Base-by-base conservation (phyloP, 1,139 yeast species). In the Kazachstania sp. region DNA sequence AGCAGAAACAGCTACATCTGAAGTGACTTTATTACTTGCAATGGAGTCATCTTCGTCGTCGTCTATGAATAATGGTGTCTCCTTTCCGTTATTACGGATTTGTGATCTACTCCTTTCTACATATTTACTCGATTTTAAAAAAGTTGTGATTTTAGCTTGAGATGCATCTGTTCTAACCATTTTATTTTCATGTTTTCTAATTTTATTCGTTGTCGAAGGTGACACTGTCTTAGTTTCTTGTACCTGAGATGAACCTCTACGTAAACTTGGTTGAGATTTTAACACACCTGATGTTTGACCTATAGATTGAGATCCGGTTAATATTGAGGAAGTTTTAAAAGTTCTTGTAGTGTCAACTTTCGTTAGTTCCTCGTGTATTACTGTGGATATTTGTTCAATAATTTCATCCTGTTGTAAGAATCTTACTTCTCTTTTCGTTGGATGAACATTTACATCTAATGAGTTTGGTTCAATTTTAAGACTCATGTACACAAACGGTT, bases 381-480 rank as follows among this genome's bases (percentile, higher is more conserved):
- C 59, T 0, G 65, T 64, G 29, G 83, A 72, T 1, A 92, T 71
- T 23, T 63, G 55, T 38, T 83, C 88, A 8, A 86, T 75, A 20
- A 94, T 86, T 60, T 88, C 97, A 46, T 85, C 95, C 59, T 94
- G 97, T 60, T 81, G 67, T 35, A 92, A 68, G 62, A 94, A 88
- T 44, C 95, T 67, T 1, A 94, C 97, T 58, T 92, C 97, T 46
- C 94, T 73, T 58, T 92, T 92, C 0, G 98, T 92, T 0, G 99
- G 99, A 60, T 94, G 98, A 9, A 94, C 81, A 63, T 92, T 92
- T 9, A 92, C 98, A 63, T 92, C 99, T 13, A 92, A 72, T 50
- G 83, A 81, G 32, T 68, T 70, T 0, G 97, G 86, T 18, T 73
- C 70, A 6, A 92, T 78, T 36, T 71, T 71, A 20, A 92, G 63